These are phyloP conservation scores for Monosporozyma unispora DNA, from an alignment of 805 yeast genomes.

Conservation along the genomic window DNA sequence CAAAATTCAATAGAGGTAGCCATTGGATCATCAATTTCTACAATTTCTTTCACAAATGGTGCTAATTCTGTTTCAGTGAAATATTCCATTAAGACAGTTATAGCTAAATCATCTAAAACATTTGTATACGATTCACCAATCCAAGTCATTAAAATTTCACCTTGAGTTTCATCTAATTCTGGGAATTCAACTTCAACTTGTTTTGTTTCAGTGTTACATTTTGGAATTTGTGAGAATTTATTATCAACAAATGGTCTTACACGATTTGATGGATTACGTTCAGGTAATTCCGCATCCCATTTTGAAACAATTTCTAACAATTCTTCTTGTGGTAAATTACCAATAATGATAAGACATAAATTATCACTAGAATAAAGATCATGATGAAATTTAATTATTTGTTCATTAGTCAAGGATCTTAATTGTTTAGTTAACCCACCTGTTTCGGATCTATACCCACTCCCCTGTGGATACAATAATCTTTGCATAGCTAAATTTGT, in stretches of 20 bases:
- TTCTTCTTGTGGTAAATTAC: constrained; percentile 71
- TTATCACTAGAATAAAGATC: constrained; percentile 73
- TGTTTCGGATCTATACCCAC: constrained; percentile 89
- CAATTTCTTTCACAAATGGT: constrained; percentile 56
- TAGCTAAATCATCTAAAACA: constrained; percentile 49
- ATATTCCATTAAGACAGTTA: constrained; percentile 63
- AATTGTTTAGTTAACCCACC: constrained; percentile 82
- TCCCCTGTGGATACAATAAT: constrained; percentile 42
- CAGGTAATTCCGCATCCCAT: constrained; percentile 52
- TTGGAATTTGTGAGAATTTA: constrained; percentile 35
- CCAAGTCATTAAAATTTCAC: constrained; percentile 69
- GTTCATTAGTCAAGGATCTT: constrained; percentile 60
- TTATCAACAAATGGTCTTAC: constrained; percentile 77
- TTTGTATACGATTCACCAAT: constrained; percentile 63
- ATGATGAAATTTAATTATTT: constrained; percentile 68
- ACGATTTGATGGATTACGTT: constrained; percentile 22
- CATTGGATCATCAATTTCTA: constrained; percentile 74
- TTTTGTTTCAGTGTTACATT: constrained; percentile 35
- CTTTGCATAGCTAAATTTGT: constrained; percentile 53
- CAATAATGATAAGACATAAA: constrained; percentile 74
- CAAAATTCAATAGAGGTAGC: constrained; percentile 63
- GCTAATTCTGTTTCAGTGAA: constrained; percentile 73
- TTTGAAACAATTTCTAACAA: constrained; percentile 48
- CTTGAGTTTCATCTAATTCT: constrained; percentile 77
- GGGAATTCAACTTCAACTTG: constrained; percentile 65